Conservation (phyloP, 495 filamentous ascomycete genomes). For the Xanthoparmelia taractica region DNA sequence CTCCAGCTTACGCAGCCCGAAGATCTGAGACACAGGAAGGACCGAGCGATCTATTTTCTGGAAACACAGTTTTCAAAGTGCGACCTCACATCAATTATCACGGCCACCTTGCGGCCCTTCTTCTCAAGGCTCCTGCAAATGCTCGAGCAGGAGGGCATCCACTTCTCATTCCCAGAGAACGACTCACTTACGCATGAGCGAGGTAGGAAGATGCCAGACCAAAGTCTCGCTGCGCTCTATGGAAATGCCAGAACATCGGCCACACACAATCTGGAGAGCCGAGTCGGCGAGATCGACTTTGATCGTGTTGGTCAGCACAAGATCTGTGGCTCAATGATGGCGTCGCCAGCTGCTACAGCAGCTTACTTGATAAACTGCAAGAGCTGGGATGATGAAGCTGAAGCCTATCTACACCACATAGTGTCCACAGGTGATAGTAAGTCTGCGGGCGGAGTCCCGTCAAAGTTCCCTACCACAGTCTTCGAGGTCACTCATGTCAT, state of each 20-base stretch:
- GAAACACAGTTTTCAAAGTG: conserved; percentile 26
- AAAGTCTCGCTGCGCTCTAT: conserved; percentile 35
- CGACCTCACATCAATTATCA: conserved; percentile 27
- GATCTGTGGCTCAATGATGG: conserved; percentile 39
- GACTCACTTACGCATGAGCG: conserved; percentile 19
- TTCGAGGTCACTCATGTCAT: conserved; percentile 38
- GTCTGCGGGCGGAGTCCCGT: conserved; percentile 27
- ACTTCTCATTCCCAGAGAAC: conserved; percentile 28
- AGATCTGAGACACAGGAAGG: conserved; percentile 15
- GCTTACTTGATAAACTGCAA: conserved; percentile 36
- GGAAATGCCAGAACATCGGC: conserved; percentile 32
- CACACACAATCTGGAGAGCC: conserved; percentile 34
- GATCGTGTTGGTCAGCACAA: conserved; percentile 39
- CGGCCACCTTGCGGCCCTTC: conserved; percentile 32
- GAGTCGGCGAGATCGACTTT: conserved; percentile 40
- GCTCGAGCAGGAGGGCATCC: conserved; percentile 14
- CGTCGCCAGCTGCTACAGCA: conserved; percentile 42
- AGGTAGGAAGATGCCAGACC: conserved; percentile 15
- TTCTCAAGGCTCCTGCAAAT: conserved; percentile 28
- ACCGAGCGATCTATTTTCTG: conserved; percentile 23
- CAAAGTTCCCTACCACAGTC: conserved; percentile 32
- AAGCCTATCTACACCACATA: conserved; percentile 26
- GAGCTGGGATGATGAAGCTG: conserved; percentile 32
- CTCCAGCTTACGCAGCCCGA: conserved; percentile 7
- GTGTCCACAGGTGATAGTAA: conserved; percentile 15